Evolutionary conservation across 352 stramenopile genomes (phyloP).

Genomic region (Blastocystis sp.): DNA sequence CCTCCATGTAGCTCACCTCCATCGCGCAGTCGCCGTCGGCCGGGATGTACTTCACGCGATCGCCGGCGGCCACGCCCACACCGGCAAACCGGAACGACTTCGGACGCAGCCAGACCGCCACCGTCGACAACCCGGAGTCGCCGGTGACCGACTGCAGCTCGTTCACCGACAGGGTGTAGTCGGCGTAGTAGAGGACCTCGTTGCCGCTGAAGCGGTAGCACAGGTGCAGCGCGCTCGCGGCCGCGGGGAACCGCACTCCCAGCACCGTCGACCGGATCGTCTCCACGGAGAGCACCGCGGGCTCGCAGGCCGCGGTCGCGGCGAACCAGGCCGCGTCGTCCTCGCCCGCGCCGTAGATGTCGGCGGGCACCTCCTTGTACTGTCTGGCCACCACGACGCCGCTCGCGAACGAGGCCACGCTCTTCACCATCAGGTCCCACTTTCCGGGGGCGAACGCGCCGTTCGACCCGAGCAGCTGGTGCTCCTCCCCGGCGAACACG

Average conservation of each 20-base stretch:
- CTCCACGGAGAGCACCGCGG: background rate
- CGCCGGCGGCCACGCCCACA: slow-evolving; percentile 1
- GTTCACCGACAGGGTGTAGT: slow-evolving; percentile 21
- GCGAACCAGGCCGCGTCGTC: slow-evolving; percentile 14
- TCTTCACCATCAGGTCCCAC: slow-evolving; percentile 54
- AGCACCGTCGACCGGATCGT: background rate
- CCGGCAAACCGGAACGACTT: slow-evolving; percentile 25
- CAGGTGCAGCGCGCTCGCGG: background rate
- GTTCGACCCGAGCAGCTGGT: slow-evolving; percentile 6
- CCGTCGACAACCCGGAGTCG: background rate
- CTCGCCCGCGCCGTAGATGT: background rate
- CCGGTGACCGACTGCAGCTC: background rate
- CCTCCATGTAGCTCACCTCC: slow-evolving; percentile 26
- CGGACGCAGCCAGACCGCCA: slow-evolving; percentile 21
- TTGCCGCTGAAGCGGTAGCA: slow-evolving; percentile 38
- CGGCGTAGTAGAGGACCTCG: background rate
- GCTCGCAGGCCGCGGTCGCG: background rate
- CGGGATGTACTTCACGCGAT: slow-evolving; percentile 51
- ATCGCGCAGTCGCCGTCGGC: background rate
- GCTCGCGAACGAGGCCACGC: background rate
- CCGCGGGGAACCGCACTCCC: background rate
- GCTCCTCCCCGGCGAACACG: slow-evolving; percentile 47
- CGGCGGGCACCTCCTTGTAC: background rate
- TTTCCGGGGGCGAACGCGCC: background rate
- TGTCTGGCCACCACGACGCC: background rate